Evolutionary conservation across 768 basidiomycete species (phyloP).

Genomic region (Ramaria rubella): DNA sequence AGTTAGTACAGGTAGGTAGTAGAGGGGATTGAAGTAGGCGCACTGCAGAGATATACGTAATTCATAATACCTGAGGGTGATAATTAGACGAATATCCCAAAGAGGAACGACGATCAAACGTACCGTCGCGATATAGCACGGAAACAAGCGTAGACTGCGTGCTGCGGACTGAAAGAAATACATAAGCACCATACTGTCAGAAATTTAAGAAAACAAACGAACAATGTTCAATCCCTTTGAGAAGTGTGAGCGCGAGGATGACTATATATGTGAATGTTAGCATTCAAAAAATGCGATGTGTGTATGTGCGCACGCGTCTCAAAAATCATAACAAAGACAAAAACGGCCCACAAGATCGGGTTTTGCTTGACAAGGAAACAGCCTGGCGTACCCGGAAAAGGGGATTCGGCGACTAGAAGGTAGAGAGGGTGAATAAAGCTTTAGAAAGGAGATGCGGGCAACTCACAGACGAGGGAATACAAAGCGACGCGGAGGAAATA

Average conservation of each 20-base stretch:
- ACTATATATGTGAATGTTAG: background rate
- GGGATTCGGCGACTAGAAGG: constrained; percentile 11
- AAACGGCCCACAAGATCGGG: constrained; percentile 13
- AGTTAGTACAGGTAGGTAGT: no score
- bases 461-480: constrained; percentile 1
- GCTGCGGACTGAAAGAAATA: background rate
- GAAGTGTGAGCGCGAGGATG: background rate
- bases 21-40: no score
- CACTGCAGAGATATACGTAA: constrained; percentile 1
- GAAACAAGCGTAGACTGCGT: background rate
- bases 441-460: no score
- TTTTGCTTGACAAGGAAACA: constrained; percentile 13
- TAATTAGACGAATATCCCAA: no score
- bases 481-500: background rate
- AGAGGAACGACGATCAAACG: no score
- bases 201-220: background rate
- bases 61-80: no score
- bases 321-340: constrained; percentile 11
- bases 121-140: background rate
- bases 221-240: constrained; percentile 2
- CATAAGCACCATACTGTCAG: background rate
- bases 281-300: no score
- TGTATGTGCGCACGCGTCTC: background rate
- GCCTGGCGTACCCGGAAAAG: constrained; percentile 11
- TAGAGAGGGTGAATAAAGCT: background rate